Evolutionary conservation across 176 grass and related monocot genomes (phyloP), one percentile per base, ranked within the genome.

Genomic region (barley (Hordeum vulgare)): DNA sequence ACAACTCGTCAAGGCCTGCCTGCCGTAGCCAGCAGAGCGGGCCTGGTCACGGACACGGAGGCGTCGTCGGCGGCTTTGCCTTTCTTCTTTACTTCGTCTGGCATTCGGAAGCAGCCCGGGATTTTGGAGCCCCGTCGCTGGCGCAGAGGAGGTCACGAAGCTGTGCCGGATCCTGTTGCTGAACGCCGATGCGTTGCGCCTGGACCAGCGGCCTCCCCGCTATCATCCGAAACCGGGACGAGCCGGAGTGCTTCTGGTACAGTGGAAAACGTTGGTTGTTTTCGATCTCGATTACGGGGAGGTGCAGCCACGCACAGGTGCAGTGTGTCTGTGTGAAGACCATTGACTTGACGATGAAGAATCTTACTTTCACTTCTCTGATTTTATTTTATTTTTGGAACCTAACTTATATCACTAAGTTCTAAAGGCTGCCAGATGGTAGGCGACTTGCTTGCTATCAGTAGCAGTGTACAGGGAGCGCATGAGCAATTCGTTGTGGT

Each of bases 1-100:
- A 90, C 89, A 90, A 35, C 67, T 75, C 79, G 84, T 84, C 88
- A 83, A 90, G 64, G 61, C 27, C 58, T 83, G 59, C 27, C 58
- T 83, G 59, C 49, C 61, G 45, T 83, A 9, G 53, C 20, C 53
- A 56, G 53, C 53, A 18, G 80, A 66, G 20, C 6, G 29, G 78
- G 27, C 75, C 65, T 75, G 80, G 80, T 75, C 88, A 75, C 29
- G 51, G 49, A 51, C 3, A 4, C 31, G 31, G 31, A 33, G 60
- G 47, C 73, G 74, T n/a, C 29, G 60, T 54, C 73, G 74, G 12
- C 29, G 60, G 79, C 59, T 86, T 86, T 85, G 47, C 47, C 7
- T 51, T 51, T 7, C 36, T 36, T 36, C 5, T 36, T 36, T 33
- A n/a, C 44, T 90, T 49, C 7, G n/a, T 73, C 13, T 74, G 12